Conservation (phyloP, 1,139 yeast species). For the Eremothecium coryli region DNA sequence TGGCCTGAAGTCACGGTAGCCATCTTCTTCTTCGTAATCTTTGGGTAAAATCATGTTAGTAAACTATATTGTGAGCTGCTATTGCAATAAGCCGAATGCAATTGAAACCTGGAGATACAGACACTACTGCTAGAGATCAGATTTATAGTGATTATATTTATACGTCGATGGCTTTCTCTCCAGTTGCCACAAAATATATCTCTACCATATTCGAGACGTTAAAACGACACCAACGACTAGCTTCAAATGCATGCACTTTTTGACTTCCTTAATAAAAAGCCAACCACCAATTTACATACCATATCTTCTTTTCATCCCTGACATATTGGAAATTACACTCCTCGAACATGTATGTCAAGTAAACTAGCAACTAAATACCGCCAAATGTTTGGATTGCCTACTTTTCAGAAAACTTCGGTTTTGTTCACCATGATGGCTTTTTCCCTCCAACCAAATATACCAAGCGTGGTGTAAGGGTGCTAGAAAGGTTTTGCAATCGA, state of each 20-base stretch:
- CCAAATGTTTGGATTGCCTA: no score
- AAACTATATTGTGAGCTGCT: constrained; percentile 2
- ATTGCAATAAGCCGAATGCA: no score
- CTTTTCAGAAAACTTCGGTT: no score
- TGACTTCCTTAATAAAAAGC: not conserved
- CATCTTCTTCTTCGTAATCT: constrained; percentile 29
- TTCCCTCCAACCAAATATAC: no score
- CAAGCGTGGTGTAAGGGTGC: no score
- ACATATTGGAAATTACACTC: constrained; percentile 18
- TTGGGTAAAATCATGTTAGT: constrained; percentile 16
- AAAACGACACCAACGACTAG: constrained; percentile 4
- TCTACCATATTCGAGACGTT: constrained; percentile 6
- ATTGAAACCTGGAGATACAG: no score
- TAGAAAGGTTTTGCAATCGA: no score
- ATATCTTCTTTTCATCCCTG: constrained; percentile 27
- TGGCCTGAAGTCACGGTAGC: constrained; percentile 27
- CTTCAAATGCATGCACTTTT: not conserved
- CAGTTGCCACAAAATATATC: constrained; percentile 5
- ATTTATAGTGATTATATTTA: constrained; percentile 1
- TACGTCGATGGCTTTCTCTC: not conserved
- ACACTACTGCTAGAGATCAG: not conserved
- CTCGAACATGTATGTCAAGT: not conserved
- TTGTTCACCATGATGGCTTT: no score
- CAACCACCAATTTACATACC: constrained; percentile 12
- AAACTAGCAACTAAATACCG: not conserved